Evolutionary conservation across 495 filamentous ascomycete genomes (phyloP), one percentile per base, ranked within the genome.

Genomic region (Penicillium malachiteum): DNA sequence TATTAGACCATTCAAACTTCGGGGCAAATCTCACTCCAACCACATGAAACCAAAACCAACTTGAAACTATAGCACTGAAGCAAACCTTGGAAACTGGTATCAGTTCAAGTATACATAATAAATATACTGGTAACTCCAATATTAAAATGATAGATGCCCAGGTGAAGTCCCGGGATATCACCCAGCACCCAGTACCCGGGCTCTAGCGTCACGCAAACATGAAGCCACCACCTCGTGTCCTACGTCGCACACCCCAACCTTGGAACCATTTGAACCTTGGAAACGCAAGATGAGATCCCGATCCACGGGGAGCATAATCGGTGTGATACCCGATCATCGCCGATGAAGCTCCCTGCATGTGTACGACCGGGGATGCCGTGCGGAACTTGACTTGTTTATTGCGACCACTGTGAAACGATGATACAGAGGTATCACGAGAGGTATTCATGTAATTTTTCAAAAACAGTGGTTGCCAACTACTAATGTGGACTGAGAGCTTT

Each of bases 281-380:
- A 32, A 32, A 32, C 40, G 31, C 32, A 48, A 35, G 14, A 49
- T 49, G 14, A 21, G 46, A 49, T 44, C 18, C 42, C 42, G 45
- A 48, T 49, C 46, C 32, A 38, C 46, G 46, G 45, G 7, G 13
- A 49, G 14, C 43, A 46, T 21, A 35, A 14, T 38, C 13, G 14
- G 18, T 26, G 46, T 49, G 46, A 18, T 49, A 49, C 46, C 46
- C 46, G 46, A 49, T 37, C 34, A 38, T 49, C n/a, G 21, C 43
- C 43, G 43, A 46, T 35, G 33, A 31, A 21, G 11, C 37, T 35
- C 32, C 46, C 46, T 49, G 46, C 46, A 49, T 37, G 17, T 37
- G 46, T 49, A 38, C 46, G 14, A 49, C 46, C 45, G 34, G 34
- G 46, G 46, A 21, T 49, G 46, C 33, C 26, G 31, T 16, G 43